Base-by-base conservation (phyloP, 2,329 filamentous ascomycete species). In the Colletotrichum sidae region DNA sequence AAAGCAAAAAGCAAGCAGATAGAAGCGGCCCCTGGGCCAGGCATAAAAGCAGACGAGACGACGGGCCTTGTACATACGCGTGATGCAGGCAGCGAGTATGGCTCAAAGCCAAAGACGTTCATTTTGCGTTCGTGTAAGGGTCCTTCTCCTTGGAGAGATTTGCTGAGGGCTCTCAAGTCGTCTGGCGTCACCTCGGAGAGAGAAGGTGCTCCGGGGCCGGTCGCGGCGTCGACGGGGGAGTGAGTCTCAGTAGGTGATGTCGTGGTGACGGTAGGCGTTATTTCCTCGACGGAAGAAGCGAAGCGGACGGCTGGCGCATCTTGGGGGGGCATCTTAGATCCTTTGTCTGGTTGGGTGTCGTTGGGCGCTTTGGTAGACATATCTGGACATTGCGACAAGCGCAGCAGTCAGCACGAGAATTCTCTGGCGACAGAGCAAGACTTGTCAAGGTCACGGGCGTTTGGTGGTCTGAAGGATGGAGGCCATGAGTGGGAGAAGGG, bases 41-140 rank as follows among this genome's bases (percentile, higher is more conserved):
- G 47, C 45, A 63, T 47, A 13, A 34, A 54, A 25, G 33, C 35
- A 44, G 45, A 45, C 45, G 45, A 51, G 34, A 53, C 53, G 46
- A 52, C 57, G 39, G 51, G 37, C 15, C 15, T 25, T 55, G n/a
- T 45, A 86, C 91, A 79, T 88, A 95, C 93, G 79, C 92, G 87
- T 50, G 93, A 95, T 38, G 88, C 85, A 42, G 96, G 95, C 56
- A 98, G 84, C 41, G 96, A 98, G 69, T 97, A 90, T 39, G 95
- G 91, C 76, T 97, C 94, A 74, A 94, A 98, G 47, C 91, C 90
- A 79, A 93, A 97, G 75, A 94, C 92, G 75, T 91, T 92, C 83
- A 97, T 88, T 69, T 94, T 88, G 62, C 89, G 86, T 72, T 94
- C 91, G 80, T 97, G 94, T 67, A 97, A 84, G 71, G 90, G 88